Percentiles rank a stretch among this genome's conserved stretches.
phyloP scores from a whole-genome alignment of 495 filamentous ascomycete genomes.

The Penicillium daleae region DNA sequence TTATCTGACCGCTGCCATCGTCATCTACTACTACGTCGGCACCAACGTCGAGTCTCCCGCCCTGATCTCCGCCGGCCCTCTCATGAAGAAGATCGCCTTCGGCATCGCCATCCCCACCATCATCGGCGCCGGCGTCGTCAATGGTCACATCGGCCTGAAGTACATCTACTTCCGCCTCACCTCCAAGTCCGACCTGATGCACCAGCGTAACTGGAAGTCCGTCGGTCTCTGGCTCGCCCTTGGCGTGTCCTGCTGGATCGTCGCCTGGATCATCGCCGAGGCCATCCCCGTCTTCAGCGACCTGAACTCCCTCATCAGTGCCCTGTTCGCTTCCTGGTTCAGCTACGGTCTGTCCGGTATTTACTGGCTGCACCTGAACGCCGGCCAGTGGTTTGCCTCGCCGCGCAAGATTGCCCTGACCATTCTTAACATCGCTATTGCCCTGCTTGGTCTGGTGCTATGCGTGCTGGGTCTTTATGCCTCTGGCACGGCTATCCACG shows the following conservation, averaged over 20 bases:
- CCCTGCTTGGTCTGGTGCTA: constrained; percentile 29
- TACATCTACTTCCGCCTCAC: constrained; percentile 70
- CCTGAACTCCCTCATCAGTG: constrained; percentile 54
- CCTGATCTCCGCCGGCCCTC: constrained; percentile 63
- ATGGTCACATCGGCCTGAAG: constrained; percentile 63
- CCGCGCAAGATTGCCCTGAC: constrained; percentile 39
- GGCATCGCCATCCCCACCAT: constrained; percentile 78
- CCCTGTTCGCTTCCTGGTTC: constrained; percentile 48
- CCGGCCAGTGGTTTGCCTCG: constrained; percentile 35
- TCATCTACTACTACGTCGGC: constrained; percentile 77
- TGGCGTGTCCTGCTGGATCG: constrained; percentile 56
- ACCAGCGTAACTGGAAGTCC: constrained; percentile 52
- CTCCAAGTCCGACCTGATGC: constrained; percentile 55
- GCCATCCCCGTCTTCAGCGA: constrained; percentile 71
- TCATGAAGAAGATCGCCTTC: constrained; percentile 75
- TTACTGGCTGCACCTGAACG: constrained; percentile 50
- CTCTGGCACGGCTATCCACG: constrained; percentile 47
- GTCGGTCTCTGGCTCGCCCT: constrained; percentile 59
- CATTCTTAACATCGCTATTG: constrained; percentile 34
- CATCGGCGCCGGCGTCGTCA: constrained; percentile 71
- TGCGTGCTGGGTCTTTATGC: constrained; percentile 46
- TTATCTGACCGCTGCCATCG: constrained; percentile 66
- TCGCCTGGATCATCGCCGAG: constrained; percentile 71
- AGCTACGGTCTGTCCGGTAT: constrained; percentile 47
- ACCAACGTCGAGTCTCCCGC: constrained; percentile 68